Base-by-base conservation (phyloP, 495 filamentous ascomycete genomes). In the Hyaloscypha bicolor region DNA sequence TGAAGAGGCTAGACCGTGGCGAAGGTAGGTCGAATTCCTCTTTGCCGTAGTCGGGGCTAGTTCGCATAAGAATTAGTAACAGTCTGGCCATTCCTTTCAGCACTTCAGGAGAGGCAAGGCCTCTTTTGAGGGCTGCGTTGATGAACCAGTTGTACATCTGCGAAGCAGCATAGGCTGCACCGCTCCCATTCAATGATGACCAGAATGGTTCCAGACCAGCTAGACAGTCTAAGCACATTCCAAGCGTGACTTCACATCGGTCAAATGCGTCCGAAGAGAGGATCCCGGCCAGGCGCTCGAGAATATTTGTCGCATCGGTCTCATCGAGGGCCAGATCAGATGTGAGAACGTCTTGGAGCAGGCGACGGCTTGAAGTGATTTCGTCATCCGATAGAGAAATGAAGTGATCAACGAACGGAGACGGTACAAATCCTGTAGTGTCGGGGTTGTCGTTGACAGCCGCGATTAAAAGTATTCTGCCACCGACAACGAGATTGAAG, bases 91-190 rank as follows among this genome's bases (percentile, higher is more conserved):
- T 79, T 3, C 80, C 78, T 61, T 88, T 84, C 62, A 91, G 88
- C n/a, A 90, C 84, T 35, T 80, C 81, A 19, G 88, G 75, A 6
- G 93, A 94, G 19, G 91, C 81, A 62, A 87, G 84, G 21, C 83
- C 84, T 57, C 82, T 88, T 32, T 85, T 80, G 19, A 97, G 72
- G 2, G 86, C 82, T 21, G 79, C 81, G 39, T 85, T 86, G 25
- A 93, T 84, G 69, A 94, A 89, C 84, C 91, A 94, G 25, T 82
- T 75, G 76, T 97, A 98, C n/a, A 98, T 75, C 55, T 92, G 88
- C 56, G 86, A 82, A 31, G 87, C 92, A 62, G 83, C 80, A 1
- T 86, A 82, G 19, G 80, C 81, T 79, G 53, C 79, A 82, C n/a
- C 88, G 62, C 61, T 87, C 11, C 81, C 74, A 51, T 79, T 25